phyloP scores from a whole-genome alignment of 2,329 filamentous ascomycete genomes.

The Aspergillus tamarii region DNA sequence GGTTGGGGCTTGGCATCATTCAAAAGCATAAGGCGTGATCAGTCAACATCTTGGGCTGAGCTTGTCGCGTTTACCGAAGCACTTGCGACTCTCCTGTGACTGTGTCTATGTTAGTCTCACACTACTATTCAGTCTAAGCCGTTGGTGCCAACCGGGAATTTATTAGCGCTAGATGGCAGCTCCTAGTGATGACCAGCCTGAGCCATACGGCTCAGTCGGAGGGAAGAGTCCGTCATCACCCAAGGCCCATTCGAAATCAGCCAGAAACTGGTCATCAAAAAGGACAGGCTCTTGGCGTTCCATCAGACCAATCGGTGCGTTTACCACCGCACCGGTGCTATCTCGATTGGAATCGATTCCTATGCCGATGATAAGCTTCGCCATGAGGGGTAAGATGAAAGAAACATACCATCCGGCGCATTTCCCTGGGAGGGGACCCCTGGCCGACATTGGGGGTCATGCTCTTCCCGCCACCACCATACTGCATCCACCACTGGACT shows the following conservation, averaged over 20 bases:
- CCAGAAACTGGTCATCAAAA: slow-evolving; percentile 43
- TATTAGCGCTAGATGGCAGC: not conserved
- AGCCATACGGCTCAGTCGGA: slow-evolving; percentile 26
- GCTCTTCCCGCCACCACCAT: slow-evolving; percentile 51
- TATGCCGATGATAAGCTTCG: slow-evolving; percentile 14
- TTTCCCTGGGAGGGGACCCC: slow-evolving; percentile 18
- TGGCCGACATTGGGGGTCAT: slow-evolving; percentile 31
- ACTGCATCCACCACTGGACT: slow-evolving; percentile 44
- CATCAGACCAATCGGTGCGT: slow-evolving; percentile 1
- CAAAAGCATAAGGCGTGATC: not conserved
- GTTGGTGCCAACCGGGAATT: not conserved
- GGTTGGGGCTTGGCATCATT: not conserved
- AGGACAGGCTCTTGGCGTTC: slow-evolving; percentile 26
- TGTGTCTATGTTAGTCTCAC: not conserved
- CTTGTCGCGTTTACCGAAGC: not conserved
- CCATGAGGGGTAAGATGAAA: not conserved
- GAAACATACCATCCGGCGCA: slow-evolving; percentile 21
- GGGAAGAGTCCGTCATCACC: slow-evolving; percentile 34
- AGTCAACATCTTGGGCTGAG: not conserved
- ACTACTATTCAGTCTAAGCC: not conserved
- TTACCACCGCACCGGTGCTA: slow-evolving; percentile 8
- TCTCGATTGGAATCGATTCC: slow-evolving; percentile 18
- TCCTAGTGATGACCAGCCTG: slow-evolving; percentile 23
- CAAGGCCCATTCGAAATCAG: slow-evolving; percentile 44
- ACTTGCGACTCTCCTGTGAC: not conserved